These are phyloP conservation scores for Dendryphion nanum DNA, from an alignment of 2,329 filamentous ascomycete genomes.

Conservation along the genomic window DNA sequence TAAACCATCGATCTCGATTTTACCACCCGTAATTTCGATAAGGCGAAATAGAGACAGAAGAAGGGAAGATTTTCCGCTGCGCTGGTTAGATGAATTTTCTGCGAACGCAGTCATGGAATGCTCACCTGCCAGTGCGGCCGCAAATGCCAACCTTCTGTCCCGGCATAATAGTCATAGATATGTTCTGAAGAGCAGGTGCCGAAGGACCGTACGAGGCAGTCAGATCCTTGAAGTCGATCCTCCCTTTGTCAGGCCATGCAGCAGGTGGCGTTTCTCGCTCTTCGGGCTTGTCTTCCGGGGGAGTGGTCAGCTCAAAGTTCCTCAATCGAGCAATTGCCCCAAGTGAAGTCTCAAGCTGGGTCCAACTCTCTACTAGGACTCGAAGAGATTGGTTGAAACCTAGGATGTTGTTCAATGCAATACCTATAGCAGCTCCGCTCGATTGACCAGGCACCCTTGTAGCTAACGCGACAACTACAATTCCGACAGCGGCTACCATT, in stretches of 20 bases:
- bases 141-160: constrained; percentile 48
- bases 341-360: constrained; percentile 34
- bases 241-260: not conserved
- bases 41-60: not conserved
- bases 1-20: not conserved
- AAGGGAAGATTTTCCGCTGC: not conserved
- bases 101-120: no score
- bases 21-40: not conserved
- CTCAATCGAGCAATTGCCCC: not conserved
- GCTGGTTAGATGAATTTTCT: not conserved
- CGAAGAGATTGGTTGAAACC: constrained; percentile 28
- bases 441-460: not conserved
- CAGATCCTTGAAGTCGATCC: not conserved
- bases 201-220: not conserved
- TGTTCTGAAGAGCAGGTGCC: not conserved
- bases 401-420: constrained; percentile 41
- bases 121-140: constrained; percentile 46
- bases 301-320: not conserved
- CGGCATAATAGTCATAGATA: constrained; percentile 41
- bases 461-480: constrained; percentile 31
- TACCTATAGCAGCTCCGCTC: constrained; percentile 41
- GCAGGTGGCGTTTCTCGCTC: no score
- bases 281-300: no score
- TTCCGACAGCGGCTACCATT: constrained; percentile 27
- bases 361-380: constrained; percentile 36